Percentiles rank a stretch among this genome's conserved stretches.
These are phyloP conservation scores for Fusarium metavorans DNA, from an alignment of 2,329 filamentous ascomycete genomes.

Conservation along the genomic window DNA sequence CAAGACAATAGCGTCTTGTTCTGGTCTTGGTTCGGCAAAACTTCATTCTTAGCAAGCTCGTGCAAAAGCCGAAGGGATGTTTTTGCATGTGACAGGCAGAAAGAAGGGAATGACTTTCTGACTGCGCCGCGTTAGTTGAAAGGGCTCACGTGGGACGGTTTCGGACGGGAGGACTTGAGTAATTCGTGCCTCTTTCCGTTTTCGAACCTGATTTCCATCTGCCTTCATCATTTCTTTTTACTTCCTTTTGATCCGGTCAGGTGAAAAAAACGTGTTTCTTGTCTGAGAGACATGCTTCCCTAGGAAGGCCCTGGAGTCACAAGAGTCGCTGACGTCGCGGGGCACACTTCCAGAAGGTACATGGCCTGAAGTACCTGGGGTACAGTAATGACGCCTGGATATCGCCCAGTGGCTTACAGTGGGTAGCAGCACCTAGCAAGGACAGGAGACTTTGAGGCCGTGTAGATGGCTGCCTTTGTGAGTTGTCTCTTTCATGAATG, in stretches of 20 bases:
- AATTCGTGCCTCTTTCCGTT: constrained; percentile 1
- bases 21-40: not conserved
- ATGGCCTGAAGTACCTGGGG: constrained; percentile 26
- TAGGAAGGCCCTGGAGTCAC: constrained; percentile 2
- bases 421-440: not conserved
- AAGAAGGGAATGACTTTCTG: constrained; percentile 24
- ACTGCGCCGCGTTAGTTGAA: constrained; percentile 29
- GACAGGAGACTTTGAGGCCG: constrained; percentile 4
- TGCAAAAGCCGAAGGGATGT: not conserved
- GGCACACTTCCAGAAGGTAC: constrained; percentile 25
- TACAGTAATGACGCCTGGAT: constrained; percentile 47
- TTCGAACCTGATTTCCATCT: not conserved
- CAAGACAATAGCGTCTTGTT: not conserved
- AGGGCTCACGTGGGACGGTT: constrained; percentile 39
- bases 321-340: constrained; percentile 32
- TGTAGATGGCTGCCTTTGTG: constrained; percentile 52
- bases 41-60: not conserved
- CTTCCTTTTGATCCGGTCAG: not conserved
- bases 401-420: constrained; percentile 33
- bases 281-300: constrained; percentile 18
- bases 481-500: constrained; percentile 31
- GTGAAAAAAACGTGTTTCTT: not conserved
- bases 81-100: constrained; percentile 43
- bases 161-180: not conserved
- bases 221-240: not conserved